Evolutionary conservation across 208 protist genomes (phyloP).

Genomic region (Polymyxa betae): DNA sequence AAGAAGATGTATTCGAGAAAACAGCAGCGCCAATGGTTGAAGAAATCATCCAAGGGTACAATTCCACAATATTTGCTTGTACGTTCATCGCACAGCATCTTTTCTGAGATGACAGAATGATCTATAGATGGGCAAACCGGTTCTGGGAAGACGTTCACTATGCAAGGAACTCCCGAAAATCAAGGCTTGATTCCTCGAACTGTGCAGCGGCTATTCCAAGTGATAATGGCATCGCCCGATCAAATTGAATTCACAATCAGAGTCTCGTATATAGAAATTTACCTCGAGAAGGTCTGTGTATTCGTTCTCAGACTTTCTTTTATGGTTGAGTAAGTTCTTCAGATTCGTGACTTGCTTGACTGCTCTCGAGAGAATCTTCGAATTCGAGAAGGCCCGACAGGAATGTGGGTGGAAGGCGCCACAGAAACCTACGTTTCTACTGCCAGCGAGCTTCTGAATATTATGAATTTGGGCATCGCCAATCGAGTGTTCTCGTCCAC

Average conservation of each 20-base stretch:
- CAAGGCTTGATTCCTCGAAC: constrained; percentile 45
- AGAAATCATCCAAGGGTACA: constrained; percentile 46
- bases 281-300: constrained; percentile 28
- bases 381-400: constrained; percentile 47
- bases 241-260: constrained; percentile 55
- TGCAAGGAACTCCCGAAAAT: not conserved
- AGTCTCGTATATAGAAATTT: constrained; percentile 38
- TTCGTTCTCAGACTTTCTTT: not conserved
- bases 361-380: constrained; percentile 47
- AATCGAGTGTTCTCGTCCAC: constrained; percentile 64
- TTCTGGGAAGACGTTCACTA: constrained; percentile 45
- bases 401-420: constrained; percentile 61
- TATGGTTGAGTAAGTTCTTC: not conserved
- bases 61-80: constrained; percentile 56
- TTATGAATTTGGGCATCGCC: constrained; percentile 56
- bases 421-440: constrained; percentile 54
- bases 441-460: constrained; percentile 51
- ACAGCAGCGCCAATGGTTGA: constrained; percentile 35
- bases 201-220: constrained; percentile 45
- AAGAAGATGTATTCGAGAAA: constrained; percentile 47
- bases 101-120: too few relatives aligned
- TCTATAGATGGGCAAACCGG: constrained; percentile 51
- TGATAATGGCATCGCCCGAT: not conserved
- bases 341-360: constrained; percentile 67
- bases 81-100: not conserved